A percentile compares a stretch with the other conserved stretches of the same genome.
phyloP scores from a whole-genome alignment of 2,329 filamentous ascomycete genomes.

The Ophiosphaerella herpotricha region DNA sequence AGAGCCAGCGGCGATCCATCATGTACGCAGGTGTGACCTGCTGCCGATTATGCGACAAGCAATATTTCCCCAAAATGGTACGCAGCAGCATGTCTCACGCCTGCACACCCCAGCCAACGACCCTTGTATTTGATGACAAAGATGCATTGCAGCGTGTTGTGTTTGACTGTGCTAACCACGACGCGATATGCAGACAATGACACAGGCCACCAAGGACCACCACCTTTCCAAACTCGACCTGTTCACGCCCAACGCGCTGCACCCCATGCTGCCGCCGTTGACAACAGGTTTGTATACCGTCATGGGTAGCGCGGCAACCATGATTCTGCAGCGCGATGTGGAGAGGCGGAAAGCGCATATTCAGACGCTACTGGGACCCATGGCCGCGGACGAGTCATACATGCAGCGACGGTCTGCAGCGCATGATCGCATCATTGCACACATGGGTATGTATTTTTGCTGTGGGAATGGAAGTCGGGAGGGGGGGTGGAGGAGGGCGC shows the following conservation, averaged over 20 bases:
- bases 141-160: too few species aligned
- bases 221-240: constrained; percentile 38
- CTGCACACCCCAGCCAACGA: too few species aligned
- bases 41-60: constrained; percentile 33
- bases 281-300: constrained; percentile 19
- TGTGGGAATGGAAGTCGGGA: background rate
- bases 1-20: constrained; percentile 28
- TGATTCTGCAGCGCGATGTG: constrained; percentile 32
- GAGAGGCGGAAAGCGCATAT: constrained; percentile 24
- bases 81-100: background rate
- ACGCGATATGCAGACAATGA: constrained; percentile 33
- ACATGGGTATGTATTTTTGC: constrained; percentile 16
- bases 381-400: background rate
- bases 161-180: background rate
- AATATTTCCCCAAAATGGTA: constrained; percentile 36
- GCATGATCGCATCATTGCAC: constrained; percentile 26
- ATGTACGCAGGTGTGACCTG: constrained; percentile 28
- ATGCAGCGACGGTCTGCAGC: constrained; percentile 18
- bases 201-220: constrained; percentile 22
- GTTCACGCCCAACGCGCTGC: constrained; percentile 36
- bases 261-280: constrained; percentile 30
- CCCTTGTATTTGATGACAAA: too few species aligned
- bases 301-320: constrained; percentile 24
- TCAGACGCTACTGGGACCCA: constrained; percentile 11
- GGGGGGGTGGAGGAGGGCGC: constrained; percentile 6